Evolutionary conservation across 1,284 basidiomycete species (phyloP).

Genomic region (Ganoderma multipileum): DNA sequence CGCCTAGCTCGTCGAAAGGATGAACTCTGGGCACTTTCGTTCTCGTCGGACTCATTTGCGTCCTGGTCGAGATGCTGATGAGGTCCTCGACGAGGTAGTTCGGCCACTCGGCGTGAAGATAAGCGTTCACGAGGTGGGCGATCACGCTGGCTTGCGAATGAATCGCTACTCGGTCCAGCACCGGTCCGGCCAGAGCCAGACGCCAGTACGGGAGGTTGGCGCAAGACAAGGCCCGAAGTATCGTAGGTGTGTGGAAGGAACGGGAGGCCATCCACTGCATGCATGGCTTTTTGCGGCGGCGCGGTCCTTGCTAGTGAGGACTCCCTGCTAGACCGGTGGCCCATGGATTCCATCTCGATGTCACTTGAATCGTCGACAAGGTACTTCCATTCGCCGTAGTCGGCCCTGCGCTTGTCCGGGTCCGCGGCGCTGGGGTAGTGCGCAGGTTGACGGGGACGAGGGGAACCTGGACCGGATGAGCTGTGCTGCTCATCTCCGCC

Average conservation of each 20-base stretch:
- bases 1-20: constrained; percentile 4
- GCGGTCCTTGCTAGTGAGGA: constrained; percentile 21
- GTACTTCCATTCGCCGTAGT: constrained; percentile 29
- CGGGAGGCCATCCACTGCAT: constrained; percentile 12
- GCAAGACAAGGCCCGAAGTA: constrained; percentile 16
- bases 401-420: constrained; percentile 13
- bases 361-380: constrained; percentile 28
- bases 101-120: neutral
- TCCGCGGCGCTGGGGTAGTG: constrained; percentile 2
- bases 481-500: neutral
- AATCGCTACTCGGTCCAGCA: constrained; percentile 3
- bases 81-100: constrained; percentile 1
- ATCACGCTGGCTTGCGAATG: constrained; percentile 6
- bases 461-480: neutral
- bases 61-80: constrained; percentile 1
- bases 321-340: constrained; percentile 23
- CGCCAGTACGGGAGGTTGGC: neutral
- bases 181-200: constrained; percentile 18
- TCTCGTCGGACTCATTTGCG: neutral
- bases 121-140: constrained; percentile 5
- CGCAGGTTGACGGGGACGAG: neutral
- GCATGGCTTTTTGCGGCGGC: constrained; percentile 11
- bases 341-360: constrained; percentile 21
- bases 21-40: constrained; percentile 5
- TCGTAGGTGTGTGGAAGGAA: constrained; percentile 26